Evolutionary conservation across 805 yeast genomes (phyloP), one percentile per base, ranked within the genome.

Genomic region (Gaillardinia entomophila): DNA sequence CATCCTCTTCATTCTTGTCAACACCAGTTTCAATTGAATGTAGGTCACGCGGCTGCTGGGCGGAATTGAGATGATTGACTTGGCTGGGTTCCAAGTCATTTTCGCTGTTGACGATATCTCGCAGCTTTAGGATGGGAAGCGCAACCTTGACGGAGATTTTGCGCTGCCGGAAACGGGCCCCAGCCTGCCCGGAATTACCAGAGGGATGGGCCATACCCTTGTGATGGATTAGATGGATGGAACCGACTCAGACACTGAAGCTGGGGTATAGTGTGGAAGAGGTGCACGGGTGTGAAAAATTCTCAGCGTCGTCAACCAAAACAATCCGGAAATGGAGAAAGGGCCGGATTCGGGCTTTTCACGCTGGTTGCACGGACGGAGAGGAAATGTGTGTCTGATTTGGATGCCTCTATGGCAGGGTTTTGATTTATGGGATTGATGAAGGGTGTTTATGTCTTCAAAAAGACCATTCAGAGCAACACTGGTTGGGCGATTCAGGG

Each of bases 11-110:
- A 45, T 84, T 87, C 55, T 92, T 92, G 51, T 92, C 98, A 26
- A 92, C 98, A 60, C 98, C 98, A 5, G 97, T 90, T 49, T 92
- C 98, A 27, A 92, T 75, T 40, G 87, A 86, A 48, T 86, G 87
- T 19, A 85, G 61, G 42, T 90, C 96, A 27, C 97, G 76, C 55
- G 83, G 95, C 46, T 79, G 83, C 37, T 77, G 83, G 34, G 77
- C 84, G 16, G 79, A 30, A 38, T 51, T 62, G 26, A 66, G 49
- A 42, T 66, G 72, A 43, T 62, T 58, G 19, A 66, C 52, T 34
- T 66, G 70, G 32, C 62, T 53, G 10, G 66, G 70, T 40, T 66
- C 72, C 24, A 66, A 47, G 31, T 66, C 71, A 45, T 47, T 57
- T 15, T 47, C 44, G 26, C 46, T 36, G 40, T 88, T 96, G 28